Percentiles rank a stretch among this genome's conserved stretches.
Conservation (phyloP, 768 basidiomycete genomes). For the Tephrocybe sp. region DNA sequence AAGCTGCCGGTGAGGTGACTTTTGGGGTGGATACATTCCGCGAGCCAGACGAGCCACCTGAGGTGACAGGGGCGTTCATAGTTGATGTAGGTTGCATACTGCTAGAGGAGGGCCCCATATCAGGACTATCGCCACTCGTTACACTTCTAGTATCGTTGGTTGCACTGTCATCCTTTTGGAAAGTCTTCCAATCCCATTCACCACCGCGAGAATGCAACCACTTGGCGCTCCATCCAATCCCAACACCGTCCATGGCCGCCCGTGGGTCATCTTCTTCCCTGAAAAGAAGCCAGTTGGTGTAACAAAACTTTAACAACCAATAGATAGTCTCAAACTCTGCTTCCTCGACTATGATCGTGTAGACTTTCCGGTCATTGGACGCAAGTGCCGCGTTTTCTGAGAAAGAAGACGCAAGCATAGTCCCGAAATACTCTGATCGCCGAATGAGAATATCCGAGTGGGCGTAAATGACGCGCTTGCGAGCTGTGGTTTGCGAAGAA, state of each 20-base stretch:
- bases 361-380: conserved; percentile 53
- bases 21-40: conserved; percentile 8
- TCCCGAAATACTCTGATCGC: conserved; percentile 79
- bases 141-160: conserved; percentile 44
- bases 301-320: conserved; percentile 77
- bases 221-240: conserved; percentile 64
- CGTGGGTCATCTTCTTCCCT: conserved; percentile 69
- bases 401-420: conserved; percentile 72
- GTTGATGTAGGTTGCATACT: conserved; percentile 20
- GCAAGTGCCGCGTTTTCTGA: conserved; percentile 47
- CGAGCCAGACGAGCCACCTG: conserved; percentile 13
- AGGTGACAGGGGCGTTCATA: conserved; percentile 19
- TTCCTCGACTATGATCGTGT: conserved; percentile 74
- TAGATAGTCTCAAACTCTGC: conserved; percentile 78
- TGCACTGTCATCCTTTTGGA: conserved; percentile 39
- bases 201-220: conserved; percentile 48
- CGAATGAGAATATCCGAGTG: conserved; percentile 75
- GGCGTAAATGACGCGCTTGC: conserved; percentile 76
- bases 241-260: conserved; percentile 63
- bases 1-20: not conserved
- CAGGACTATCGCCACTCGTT: conserved; percentile 50
- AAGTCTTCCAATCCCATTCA: conserved; percentile 75
- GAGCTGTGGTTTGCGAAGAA: conserved; percentile 47
- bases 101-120: conserved; percentile 30
- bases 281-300: conserved; percentile 75